Evolutionary conservation across 257 asterid genomes (phyloP).

Genomic region (Capsicum pubescens): DNA sequence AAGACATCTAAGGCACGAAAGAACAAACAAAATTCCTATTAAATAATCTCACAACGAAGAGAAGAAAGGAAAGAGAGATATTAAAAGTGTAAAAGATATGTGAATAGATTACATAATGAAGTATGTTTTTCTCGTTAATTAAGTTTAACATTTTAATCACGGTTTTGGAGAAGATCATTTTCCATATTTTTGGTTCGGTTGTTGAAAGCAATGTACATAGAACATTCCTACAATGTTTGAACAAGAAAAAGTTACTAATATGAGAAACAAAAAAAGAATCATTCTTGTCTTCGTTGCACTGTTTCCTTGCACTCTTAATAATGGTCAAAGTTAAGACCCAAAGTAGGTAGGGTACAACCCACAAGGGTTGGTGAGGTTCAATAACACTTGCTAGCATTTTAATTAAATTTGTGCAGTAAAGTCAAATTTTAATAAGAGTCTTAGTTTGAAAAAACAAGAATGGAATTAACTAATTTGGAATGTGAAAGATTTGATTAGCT

Average conservation of each 20-base stretch:
- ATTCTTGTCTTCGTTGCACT: neutral
- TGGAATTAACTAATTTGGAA: no score
- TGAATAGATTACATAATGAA: neutral
- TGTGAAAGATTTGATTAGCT: no score
- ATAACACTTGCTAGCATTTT: neutral
- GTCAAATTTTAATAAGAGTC: neutral
- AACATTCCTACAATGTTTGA: conserved; percentile 12
- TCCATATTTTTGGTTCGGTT: neutral
- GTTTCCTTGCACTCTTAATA: neutral
- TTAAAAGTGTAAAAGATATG: neutral
- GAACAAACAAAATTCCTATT: conserved; percentile 11
- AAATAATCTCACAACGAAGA: neutral
- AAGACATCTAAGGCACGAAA: conserved; percentile 34
- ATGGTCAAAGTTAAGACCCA: neutral
- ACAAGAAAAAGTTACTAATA: neutral
- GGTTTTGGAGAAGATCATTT: neutral
- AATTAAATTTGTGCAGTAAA: neutral
- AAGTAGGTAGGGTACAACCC: neutral
- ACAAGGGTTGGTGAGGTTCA: neutral
- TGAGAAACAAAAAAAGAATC: neutral
- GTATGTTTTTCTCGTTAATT: neutral
- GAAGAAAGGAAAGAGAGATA: neutral
- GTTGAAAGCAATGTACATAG: conserved; percentile 16
- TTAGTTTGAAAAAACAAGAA: no score
- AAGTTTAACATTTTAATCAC: neutral